These are phyloP conservation scores for Phoma sp. DNA, from an alignment of 2,329 filamentous ascomycete species.

Conservation along the genomic window DNA sequence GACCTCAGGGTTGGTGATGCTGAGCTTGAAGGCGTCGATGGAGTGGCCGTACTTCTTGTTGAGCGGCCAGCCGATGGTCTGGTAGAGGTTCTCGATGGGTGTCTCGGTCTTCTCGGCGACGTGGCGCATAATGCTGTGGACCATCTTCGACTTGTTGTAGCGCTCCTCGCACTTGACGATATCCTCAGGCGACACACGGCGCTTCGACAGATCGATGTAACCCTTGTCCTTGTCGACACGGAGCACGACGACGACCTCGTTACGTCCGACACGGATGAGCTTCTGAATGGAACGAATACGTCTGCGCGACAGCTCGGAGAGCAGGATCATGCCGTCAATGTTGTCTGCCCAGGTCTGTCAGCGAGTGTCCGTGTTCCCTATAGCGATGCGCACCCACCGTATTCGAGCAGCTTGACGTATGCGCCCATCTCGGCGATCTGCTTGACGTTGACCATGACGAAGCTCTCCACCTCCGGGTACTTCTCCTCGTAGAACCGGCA, in stretches of 20 bases:
- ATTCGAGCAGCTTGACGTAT: constrained; percentile 98
- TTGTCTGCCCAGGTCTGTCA: constrained; percentile 65
- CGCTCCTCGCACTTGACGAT: constrained; percentile 98
- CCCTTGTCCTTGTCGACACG: constrained; percentile 99
- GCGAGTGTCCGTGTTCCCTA: too few species aligned
- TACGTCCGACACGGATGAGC: constrained; percentile 95
- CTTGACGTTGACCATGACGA: constrained; percentile 99
- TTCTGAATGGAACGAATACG: constrained; percentile 99
- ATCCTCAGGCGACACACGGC: constrained; percentile 95
- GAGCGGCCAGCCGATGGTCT: constrained; percentile 93
- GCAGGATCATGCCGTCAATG: constrained; percentile 99
- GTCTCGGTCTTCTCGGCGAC: constrained; percentile 95
- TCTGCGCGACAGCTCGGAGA: constrained; percentile 95
- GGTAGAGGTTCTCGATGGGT: constrained; percentile 93
- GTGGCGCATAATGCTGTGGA: constrained; percentile 98
- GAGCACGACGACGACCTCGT: constrained; percentile 97
- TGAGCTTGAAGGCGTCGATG: constrained; percentile 98
- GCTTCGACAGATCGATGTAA: constrained; percentile 99
- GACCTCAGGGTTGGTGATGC: constrained; percentile 96
- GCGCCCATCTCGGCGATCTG: constrained; percentile 99
- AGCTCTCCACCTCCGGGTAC: constrained; percentile 97
- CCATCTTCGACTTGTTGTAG: constrained; percentile 99
- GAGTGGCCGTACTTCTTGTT: constrained; percentile 98
- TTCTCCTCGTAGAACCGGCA: constrained; percentile 98
- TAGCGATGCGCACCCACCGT: constrained; percentile 52